These are phyloP conservation scores for Grosmannia clavigera DNA, from an alignment of 2,329 filamentous ascomycete species.

Conservation along the genomic window DNA sequence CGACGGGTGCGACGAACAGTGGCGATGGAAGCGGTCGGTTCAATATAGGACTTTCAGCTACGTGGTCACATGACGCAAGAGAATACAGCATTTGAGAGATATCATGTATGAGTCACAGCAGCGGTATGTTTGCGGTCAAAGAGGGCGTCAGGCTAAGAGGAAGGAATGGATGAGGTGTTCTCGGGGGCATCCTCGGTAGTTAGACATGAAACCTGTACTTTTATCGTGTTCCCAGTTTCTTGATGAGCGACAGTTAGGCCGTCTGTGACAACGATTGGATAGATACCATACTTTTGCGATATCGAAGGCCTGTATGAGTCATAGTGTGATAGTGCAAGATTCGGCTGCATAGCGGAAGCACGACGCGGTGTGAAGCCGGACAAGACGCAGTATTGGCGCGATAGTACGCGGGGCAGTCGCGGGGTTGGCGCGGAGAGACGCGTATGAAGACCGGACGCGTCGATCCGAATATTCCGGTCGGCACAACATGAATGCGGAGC, in stretches of 20 bases:
- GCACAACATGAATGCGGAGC: neutral
- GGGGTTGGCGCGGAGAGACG: neutral
- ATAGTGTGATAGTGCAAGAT: neutral
- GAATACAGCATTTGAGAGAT: neutral
- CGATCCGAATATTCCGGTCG: neutral
- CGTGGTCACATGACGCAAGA: neutral
- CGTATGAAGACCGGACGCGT: neutral
- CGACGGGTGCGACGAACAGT: conserved; percentile 38
- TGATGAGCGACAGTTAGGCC: neutral
- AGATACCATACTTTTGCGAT: conserved; percentile 4
- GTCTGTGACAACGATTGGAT: conserved; percentile 7
- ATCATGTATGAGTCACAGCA: conserved; percentile 1
- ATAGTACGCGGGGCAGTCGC: neutral
- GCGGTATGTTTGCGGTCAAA: neutral
- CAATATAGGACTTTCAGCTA: neutral
- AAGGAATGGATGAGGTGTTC: neutral
- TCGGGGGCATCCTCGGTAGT: neutral
- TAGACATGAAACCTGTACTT: neutral
- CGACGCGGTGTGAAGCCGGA: conserved; percentile 2
- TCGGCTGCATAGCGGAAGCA: neutral
- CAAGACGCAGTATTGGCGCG: conserved; percentile 6
- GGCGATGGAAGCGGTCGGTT: neutral
- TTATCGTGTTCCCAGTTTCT: conserved; percentile 1
- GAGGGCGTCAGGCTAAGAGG: neutral
- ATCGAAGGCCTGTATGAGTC: neutral